Base-by-base conservation (phyloP, 169 alveolate species). In the Plasmodium yoelii region DNA sequence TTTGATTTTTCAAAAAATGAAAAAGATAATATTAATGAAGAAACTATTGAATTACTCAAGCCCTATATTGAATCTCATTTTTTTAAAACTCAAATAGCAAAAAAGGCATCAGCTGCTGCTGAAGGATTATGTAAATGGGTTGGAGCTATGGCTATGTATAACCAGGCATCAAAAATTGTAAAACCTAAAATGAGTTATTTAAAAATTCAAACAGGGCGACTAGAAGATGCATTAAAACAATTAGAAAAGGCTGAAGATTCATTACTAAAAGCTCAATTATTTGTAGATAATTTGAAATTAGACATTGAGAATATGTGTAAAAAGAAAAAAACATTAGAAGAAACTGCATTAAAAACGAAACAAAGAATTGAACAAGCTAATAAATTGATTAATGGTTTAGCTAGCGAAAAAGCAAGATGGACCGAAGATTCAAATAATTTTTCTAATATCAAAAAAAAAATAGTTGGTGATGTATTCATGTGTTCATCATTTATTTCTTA, bases 341-440 rank as follows among this genome's bases (percentile, higher is more conserved):
- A 95, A 72, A 95, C 95, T 70, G 97, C 98, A 46, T 95, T 95
- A 51, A 97, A 95, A 65, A 96, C 97, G 68, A 96, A 96, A 69
- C 96, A 97, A 92, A 97, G 97, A 93, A 97, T 97, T 91, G 98
- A 96, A 88, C 96, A 97, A 72, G 99, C 99, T 44, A 98, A 97
- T 91, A 94, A 96, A 77, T 96, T 98, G 57, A 97, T 97, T 87
- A 95, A 95, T 73, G 98, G 98, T 64, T 95, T 98, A 10, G 95
- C 97, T 55, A 99, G 98, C 57, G 99, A 97, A 92, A 96, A 96
- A 86, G 94, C 89, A 3, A 91, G 99, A 59, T 98, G 99, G 99
- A 96, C 95, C 9, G 95, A 95, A 59, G 98, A 97, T 87, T 97
- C 98, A 19, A 95, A 95, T 69, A 94, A 95, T 47, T 96, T 98